Conservation (phyloP, 805 yeast genomes). For the Scheffersomyces coipomensis region DNA sequence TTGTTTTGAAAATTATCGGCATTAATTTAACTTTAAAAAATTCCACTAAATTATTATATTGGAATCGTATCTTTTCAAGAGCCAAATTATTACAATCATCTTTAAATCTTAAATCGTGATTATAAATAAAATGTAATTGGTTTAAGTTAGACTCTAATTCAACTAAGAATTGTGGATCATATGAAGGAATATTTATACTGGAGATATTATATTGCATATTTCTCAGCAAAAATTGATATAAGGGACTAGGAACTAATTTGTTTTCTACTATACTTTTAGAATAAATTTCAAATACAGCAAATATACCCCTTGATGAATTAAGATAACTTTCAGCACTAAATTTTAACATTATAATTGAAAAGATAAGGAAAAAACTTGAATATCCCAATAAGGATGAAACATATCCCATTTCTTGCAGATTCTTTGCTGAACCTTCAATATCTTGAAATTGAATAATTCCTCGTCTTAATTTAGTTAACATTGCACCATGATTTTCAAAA, state of each 20-base stretch:
- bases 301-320: conserved; percentile 7
- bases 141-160: conserved; percentile 15
- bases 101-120: background rate
- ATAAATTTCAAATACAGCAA: conserved; percentile 6
- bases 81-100: background rate
- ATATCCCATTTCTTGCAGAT: background rate
- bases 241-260: conserved; percentile 1
- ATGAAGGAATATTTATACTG: conserved; percentile 20
- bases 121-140: conserved; percentile 9
- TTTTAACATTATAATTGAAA: conserved; percentile 7
- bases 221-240: conserved; percentile 7
- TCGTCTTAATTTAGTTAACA: conserved; percentile 7
- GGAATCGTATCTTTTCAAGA: conserved; percentile 5
- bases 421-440: background rate
- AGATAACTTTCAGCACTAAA: conserved; percentile 10
- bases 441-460: background rate
- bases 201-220: conserved; percentile 11
- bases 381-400: conserved; percentile 2
- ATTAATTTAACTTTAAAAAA: conserved; percentile 15
- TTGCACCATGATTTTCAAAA: conserved; percentile 12
- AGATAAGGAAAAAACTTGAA: conserved; percentile 5
- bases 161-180: conserved; percentile 18
- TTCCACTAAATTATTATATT: conserved; percentile 13
- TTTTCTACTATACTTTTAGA: background rate
- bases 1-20: conserved; percentile 11